A percentile compares a stretch with the other conserved stretches of the same genome.
Evolutionary conservation across 2,329 filamentous ascomycete genomes (phyloP).

Genomic region (Blastomyces percursus): DNA sequence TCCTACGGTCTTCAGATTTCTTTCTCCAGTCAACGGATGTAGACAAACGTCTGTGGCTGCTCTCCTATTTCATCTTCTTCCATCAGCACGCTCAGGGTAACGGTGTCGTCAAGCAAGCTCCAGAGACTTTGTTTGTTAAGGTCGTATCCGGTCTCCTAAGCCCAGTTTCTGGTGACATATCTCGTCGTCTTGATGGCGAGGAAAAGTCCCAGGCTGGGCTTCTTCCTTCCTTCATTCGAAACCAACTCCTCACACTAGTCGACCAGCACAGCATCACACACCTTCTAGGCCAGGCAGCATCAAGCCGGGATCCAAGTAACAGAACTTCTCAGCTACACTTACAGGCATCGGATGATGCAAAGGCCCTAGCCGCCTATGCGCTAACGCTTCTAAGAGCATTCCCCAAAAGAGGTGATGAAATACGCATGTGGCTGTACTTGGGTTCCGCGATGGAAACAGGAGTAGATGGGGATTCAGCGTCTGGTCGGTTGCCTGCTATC

Average conservation of each 20-base stretch:
- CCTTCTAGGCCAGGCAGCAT: constrained; percentile 40
- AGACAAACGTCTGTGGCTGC: constrained; percentile 43
- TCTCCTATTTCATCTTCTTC: constrained; percentile 51
- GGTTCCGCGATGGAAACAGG: constrained; percentile 47
- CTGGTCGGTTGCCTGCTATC: constrained; percentile 50
- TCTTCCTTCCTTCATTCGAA: constrained; percentile 47
- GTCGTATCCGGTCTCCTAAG: constrained; percentile 47
- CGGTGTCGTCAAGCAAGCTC: constrained; percentile 28
- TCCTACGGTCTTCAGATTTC: constrained; percentile 17
- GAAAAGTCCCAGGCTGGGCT: constrained; percentile 22
- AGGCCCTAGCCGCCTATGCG: constrained; percentile 72
- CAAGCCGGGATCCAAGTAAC: constrained; percentile 18
- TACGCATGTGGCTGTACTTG: constrained; percentile 86
- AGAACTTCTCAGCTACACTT: constrained; percentile 19
- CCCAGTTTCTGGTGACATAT: constrained; percentile 45
- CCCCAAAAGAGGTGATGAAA: constrained; percentile 69
- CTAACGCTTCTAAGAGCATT: constrained; percentile 79
- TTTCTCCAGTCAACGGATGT: constrained; percentile 26
- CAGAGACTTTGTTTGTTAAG: constrained; percentile 45
- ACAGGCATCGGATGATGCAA: constrained; percentile 49
- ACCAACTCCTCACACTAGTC: constrained; percentile 59
- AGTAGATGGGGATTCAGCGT: constrained; percentile 22
- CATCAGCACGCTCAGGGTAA: constrained; percentile 39
- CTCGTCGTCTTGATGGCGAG: constrained; percentile 39
- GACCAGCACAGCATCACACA: constrained; percentile 63